Evolutionary conservation across 2,329 filamentous ascomycete genomes (phyloP).

Genomic region (Colletotrichum zoysiae): DNA sequence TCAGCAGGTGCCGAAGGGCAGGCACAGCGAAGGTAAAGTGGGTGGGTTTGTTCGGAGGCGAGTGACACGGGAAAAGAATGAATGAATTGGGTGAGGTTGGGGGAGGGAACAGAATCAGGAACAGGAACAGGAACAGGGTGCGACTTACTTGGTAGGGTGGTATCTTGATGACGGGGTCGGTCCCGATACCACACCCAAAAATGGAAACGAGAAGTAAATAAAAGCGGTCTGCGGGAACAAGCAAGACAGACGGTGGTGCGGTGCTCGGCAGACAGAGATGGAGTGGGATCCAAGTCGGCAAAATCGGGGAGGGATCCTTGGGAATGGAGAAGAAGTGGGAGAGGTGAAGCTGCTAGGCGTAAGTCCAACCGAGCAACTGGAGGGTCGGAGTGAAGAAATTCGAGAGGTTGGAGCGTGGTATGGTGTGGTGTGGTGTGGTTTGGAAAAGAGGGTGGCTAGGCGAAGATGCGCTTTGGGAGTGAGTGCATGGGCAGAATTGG

Average conservation of each 20-base stretch:
- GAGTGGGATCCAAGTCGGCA: conserved; percentile 26
- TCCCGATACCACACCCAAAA: conserved; percentile 30
- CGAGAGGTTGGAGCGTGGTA: conserved; percentile 37
- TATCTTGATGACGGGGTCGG: conserved; percentile 35
- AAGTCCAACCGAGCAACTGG: too few relatives aligned
- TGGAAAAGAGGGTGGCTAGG: conserved; percentile 40
- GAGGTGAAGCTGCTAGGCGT: neutral
- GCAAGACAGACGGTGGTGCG: conserved; percentile 37
- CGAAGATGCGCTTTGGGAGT: conserved; percentile 33
- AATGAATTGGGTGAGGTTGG: conserved; percentile 32
- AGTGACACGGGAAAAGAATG: conserved; percentile 29
- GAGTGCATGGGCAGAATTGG: conserved; percentile 24
- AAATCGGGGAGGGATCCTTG: conserved; percentile 11
- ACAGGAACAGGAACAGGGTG: conserved; percentile 22
- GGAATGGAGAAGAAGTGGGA: conserved; percentile 5
- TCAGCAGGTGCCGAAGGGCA: conserved; percentile 33
- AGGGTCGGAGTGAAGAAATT: conserved; percentile 29
- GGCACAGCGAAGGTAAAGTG: conserved; percentile 17
- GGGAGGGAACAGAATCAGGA: conserved; percentile 16
- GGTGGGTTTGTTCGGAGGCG: conserved; percentile 30
- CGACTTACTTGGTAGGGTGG: conserved; percentile 35
- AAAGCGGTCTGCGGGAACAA: conserved; percentile 37
- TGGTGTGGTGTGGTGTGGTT: conserved; percentile 10
- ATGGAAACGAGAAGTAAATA: conserved; percentile 30
- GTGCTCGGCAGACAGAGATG: conserved; percentile 23